Base-by-base conservation (phyloP, 1,284 basidiomycete genomes). In the Malassezia sympodialis region DNA sequence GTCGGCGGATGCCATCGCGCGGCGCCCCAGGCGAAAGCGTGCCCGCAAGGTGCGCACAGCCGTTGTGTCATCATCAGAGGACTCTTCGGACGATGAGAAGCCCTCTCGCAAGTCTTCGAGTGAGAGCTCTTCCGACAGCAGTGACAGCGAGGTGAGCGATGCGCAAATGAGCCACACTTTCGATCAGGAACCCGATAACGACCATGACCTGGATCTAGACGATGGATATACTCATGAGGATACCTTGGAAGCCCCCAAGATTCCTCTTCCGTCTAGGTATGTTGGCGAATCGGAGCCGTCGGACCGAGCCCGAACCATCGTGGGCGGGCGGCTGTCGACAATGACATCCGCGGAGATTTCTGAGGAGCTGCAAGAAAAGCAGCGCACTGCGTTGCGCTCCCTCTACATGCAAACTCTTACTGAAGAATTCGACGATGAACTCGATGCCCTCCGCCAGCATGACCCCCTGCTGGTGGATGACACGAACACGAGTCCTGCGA, bases 321-420 rank as follows among this genome's bases (percentile, higher is more conserved):
- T 47, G 12, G 49, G 23, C 8, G 35, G 37, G 2, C 54, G 28
- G 10, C 4, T 51, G 17, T 28, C 39, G 10, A 15, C 35, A 8
- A 34, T 51, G 27, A 21, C 31, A 11, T 17, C 39, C 7, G 26
- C 31, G 8, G 27, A 49, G 12, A 42, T 49, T 4, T 31, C 44
- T 7, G 19, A 47, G 12, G 40, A 43, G 43, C 49, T 57, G 26
- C 19, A 32, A 4, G 53, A 59, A 24, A 56, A 47, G 41, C 48
- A 35, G 26, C 39, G 32, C 8, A 53, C 57, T 23, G 55, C 64
- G 17, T 68, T 66, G 53, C 59, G 56, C 11, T 47, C 60, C 0
- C 53, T 68, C 4, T 68, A 62, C 61, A 65, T 68, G 58, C 62
- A 61, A 49, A 39, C 60, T 0, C 52, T 68, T n/a, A 65, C 66